Base-by-base conservation (phyloP, 164 flowering plant genomes). In the Litsea cubeba region DNA sequence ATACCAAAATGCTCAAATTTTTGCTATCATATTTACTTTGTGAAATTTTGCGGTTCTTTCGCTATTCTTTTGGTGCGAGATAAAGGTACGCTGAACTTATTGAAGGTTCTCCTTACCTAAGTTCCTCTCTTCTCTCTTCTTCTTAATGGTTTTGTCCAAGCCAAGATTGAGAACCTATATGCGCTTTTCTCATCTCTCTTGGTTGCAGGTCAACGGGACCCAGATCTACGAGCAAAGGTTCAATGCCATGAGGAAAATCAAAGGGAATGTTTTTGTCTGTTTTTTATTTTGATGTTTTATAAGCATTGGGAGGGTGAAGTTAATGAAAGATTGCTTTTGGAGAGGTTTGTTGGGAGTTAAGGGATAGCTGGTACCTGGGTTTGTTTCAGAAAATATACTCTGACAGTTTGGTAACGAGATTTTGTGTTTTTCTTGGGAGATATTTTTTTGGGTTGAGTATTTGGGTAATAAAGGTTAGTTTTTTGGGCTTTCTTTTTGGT, bases 121-220 rank as follows among this genome's bases (percentile, higher is more conserved):
- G 35, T 11, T 1, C 63, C 65, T 20, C n/a, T 12, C 17, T 30
- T 60, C 30, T 66, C 12, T 65, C 24, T 23, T 17, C 35, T 28
- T 30, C 0, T 63, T 62, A 30, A 22, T 62, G 26, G n/a, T 22
- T 28, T 51, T 51, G n/a, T 6, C 23, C 50, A 3, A 25, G 57
- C 8, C 23, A 62, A 26, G 40, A 54, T 23, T 24, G 46, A n/a
- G 11, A 57, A 51, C 71, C 50, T 71, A 40, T 63, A 75, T 75
- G 72, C 46, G 24, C 17, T 58, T 50, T 77, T 35, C 46, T 50
- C 62, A 57, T 62, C 68, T 22, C 24, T 50, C 62, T 72, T 14
- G 76, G 64, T 76, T 63, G 69, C 76, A 22, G 26, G 79, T 77
- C 79, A 77, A 77, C 28, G 54, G 62, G 26, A 70, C 20, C 51